Conservation (phyloP, 306 rosid genomes). For the Benincasa hispida region DNA sequence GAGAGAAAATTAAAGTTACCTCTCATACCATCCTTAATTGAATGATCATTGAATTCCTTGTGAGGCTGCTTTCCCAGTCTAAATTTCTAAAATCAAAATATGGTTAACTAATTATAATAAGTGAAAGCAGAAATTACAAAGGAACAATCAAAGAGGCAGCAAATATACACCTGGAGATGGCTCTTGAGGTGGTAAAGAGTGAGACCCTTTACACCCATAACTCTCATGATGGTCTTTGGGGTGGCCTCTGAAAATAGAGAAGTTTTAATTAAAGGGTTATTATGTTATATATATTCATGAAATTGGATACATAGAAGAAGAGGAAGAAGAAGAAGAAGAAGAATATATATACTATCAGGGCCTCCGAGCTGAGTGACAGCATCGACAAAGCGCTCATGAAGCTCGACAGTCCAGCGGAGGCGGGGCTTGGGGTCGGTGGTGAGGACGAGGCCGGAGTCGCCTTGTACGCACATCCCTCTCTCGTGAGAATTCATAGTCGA, state of each 20-base stretch:
- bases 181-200: slow-evolving; percentile 99
- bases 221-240: slow-evolving; percentile 98
- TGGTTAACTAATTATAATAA: background rate
- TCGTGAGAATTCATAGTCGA: slow-evolving; percentile 96
- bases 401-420: slow-evolving; percentile 97
- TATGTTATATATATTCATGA: background rate
- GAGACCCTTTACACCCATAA: slow-evolving; percentile 98
- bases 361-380: slow-evolving; percentile 99
- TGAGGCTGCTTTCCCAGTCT: slow-evolving; percentile 99
- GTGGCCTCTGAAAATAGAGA: slow-evolving; percentile 62
- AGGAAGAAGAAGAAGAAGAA: background rate
- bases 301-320: background rate
- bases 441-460: slow-evolving; percentile 96
- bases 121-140: no score
- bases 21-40: slow-evolving; percentile 93
- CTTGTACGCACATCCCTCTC: slow-evolving; percentile 87
- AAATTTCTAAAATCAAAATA: slow-evolving; percentile 44
- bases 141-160: no score
- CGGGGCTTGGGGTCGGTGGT: slow-evolving; percentile 99
- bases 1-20: slow-evolving; percentile 17
- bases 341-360: slow-evolving; percentile 52
- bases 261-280: background rate
- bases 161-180: slow-evolving; percentile 70
- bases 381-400: slow-evolving; percentile 96
- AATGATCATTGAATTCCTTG: slow-evolving; percentile 94